Evolutionary conservation across 192 early-diverging fungal genomes (phyloP), one percentile per base, ranked within the genome.

Genomic region (Glomus cerebriforme): DNA sequence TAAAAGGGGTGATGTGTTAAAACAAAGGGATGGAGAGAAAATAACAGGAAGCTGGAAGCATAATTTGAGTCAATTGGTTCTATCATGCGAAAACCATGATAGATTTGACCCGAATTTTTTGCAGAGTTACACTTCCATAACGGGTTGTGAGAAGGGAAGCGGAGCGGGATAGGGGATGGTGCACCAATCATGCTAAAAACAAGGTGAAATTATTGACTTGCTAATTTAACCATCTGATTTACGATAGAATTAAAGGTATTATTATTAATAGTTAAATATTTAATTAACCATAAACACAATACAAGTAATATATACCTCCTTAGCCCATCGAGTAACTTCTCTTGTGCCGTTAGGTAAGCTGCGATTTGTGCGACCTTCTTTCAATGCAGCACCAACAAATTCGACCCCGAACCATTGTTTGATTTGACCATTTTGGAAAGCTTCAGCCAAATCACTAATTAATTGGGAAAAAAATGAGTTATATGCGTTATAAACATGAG

Each of bases 361-460:
- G 47, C 86, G 85, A 62, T 88, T 88, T 54, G 82, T 87, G 81
- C 94, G 93, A 32, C 91, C 92, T 69, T 96, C 91, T 80, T 90
- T 93, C 87, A 98, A 86, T 73, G 96, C 88, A 2, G 79, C 75
- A 35, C 79, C 67, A 76, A 98, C 87, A 95, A 95, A 99, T 2
- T 93, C 91, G n/a, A 80, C 83, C 8, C 79, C 79, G 83, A 96
- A 89, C 34, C 85, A 87, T 17, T 81, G 79, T 75, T 91, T 89
- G 79, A 96, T 88, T 73, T 92, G 85, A 59, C 94, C 92, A n/a
- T 80, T 84, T 27, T 92, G 90, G 84, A 98, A 94, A 19, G 95
- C 88, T 32, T 96, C 96, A 24, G 97, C 98, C 73, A 99, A 83
- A 82, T 99, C 98, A 74, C 94, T 95, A 82, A 78, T 43, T 39